phyloP scores from a whole-genome alignment of 73 alveolate species.

The Strombidium stylifer region DNA sequence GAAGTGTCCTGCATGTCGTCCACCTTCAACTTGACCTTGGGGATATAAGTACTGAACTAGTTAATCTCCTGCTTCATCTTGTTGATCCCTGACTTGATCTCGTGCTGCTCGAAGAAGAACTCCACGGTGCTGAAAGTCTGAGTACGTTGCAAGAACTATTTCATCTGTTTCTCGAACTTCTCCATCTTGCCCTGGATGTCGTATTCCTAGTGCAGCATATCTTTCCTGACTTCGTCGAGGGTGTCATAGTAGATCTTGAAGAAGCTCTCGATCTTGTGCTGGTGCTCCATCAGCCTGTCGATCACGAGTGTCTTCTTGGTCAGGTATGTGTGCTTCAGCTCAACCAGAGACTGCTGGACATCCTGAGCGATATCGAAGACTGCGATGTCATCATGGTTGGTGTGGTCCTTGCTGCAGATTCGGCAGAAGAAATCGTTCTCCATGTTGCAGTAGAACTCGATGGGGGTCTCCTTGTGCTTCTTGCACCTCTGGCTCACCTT shows the following conservation, averaged over 20 bases:
- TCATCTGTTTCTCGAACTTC: slow-evolving; percentile 5
- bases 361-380: background rate
- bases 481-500: slow-evolving; percentile 33
- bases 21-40: slow-evolving; percentile 3
- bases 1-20: slow-evolving; percentile 17
- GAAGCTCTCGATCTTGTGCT: slow-evolving; percentile 31
- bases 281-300: slow-evolving; percentile 9
- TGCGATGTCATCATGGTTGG: slow-evolving; percentile 19
- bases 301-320: slow-evolving; percentile 20
- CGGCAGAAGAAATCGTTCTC: slow-evolving; percentile 37
- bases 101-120: slow-evolving; percentile 34
- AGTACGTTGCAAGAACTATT: slow-evolving; percentile 6
- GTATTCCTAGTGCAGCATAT: slow-evolving; percentile 25
- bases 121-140: slow-evolving; percentile 22
- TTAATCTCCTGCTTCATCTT: slow-evolving; percentile 26
- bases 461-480: slow-evolving; percentile 33
- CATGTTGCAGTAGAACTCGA: slow-evolving; percentile 25
- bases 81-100: background rate
- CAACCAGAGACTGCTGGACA: slow-evolving; percentile 11
- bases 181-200: slow-evolving; percentile 10
- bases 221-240: slow-evolving; percentile 23
- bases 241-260: slow-evolving; percentile 42
- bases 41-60: slow-evolving; percentile 32
- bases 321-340: slow-evolving; percentile 8
- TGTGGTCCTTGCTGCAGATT: slow-evolving; percentile 11